phyloP scores from a whole-genome alignment of 768 basidiomycete species.

The Hygrophoropsis aurantiaca region DNA sequence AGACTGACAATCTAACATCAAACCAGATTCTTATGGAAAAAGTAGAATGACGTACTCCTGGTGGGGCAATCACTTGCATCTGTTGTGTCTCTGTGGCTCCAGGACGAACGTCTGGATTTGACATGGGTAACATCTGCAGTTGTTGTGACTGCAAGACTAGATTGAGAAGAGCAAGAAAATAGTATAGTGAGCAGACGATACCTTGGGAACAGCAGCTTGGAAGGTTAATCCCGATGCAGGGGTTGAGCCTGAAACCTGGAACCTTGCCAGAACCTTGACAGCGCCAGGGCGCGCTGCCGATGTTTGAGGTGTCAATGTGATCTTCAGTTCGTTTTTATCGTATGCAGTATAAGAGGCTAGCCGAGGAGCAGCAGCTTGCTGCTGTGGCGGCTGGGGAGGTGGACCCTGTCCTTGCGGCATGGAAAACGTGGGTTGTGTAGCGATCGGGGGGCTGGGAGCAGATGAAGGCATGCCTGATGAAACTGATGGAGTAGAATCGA shows the following conservation, averaged over 20 bases:
- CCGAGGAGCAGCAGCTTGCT: constrained; percentile 44
- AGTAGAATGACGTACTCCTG: constrained; percentile 59
- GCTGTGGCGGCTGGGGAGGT: constrained; percentile 30
- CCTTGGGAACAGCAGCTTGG: constrained; percentile 97
- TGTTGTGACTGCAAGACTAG: constrained; percentile 79
- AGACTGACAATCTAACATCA: constrained; percentile 50
- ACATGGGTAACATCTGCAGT: constrained; percentile 97
- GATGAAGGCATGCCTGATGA: constrained; percentile 18
- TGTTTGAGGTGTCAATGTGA: constrained; percentile 87
- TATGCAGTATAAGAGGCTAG: constrained; percentile 82
- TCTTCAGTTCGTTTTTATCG: constrained; percentile 86
- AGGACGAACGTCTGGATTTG: constrained; percentile 73
- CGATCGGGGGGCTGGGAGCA: constrained; percentile 13
- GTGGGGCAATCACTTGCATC: constrained; percentile 87
- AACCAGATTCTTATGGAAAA: constrained; percentile 8
- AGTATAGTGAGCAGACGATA: constrained; percentile 27
- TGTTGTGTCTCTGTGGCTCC: constrained; percentile 91
- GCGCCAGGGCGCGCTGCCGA: constrained; percentile 80
- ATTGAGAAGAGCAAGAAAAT: neutral
- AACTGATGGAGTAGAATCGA: constrained; percentile 52
- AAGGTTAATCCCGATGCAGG: constrained; percentile 74
- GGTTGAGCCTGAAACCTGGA: constrained; percentile 63
- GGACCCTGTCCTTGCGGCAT: constrained; percentile 40
- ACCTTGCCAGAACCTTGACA: constrained; percentile 87
- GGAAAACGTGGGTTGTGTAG: constrained; percentile 31